Base-by-base conservation (phyloP, 768 basidiomycete genomes). In the Boletus insuetus region DNA sequence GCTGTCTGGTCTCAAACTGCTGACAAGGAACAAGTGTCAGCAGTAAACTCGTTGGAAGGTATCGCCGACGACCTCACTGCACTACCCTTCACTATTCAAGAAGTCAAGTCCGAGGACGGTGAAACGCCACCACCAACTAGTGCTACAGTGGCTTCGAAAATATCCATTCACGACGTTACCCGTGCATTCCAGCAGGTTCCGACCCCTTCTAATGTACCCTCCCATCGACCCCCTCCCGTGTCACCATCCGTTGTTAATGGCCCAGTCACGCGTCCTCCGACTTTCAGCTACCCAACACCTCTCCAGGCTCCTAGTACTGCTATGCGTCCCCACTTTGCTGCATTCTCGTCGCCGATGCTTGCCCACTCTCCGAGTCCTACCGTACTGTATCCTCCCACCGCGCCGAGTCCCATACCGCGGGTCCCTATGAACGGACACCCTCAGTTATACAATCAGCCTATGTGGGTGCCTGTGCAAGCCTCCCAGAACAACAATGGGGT, bases 151-250 rank as follows among this genome's bases (percentile, higher is more conserved):
- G 80, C 88, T 24, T 85, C 86, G 17, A 83, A 88, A 39, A 89
- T 91, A 83, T 90, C 89, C 4, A 72, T 87, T 38, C 84, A 86
- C 53, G 91, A 94, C 52, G 89, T 92, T 34, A 91, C 87, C 13
- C 83, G 88, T 54, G 89, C 91, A 20, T 94, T 94, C 74, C 91
- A 94, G 65, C 86, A 86, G 70, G 91, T 93, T 26, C 91, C 91
- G 4, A 73, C 82, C 7, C 77, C 88, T 3, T 78, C 80, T 14
- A 79, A 67, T 45, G 70, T 78, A 43, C 65, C 78, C 13, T 65
- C 76, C 37, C 79, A 77, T 58, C 78, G 83, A 57, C 72, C 79
- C 32, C 59, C 66, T 26, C 72, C 82, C 3, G 72, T 82, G 49
- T 81, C 85, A 20, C 79, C 83, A 20, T 73, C 83, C 17, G 70